Percentiles rank a stretch among this genome's conserved stretches.
Conservation (phyloP, 2,329 filamentous ascomycete species). For the Penicillium freii region DNA sequence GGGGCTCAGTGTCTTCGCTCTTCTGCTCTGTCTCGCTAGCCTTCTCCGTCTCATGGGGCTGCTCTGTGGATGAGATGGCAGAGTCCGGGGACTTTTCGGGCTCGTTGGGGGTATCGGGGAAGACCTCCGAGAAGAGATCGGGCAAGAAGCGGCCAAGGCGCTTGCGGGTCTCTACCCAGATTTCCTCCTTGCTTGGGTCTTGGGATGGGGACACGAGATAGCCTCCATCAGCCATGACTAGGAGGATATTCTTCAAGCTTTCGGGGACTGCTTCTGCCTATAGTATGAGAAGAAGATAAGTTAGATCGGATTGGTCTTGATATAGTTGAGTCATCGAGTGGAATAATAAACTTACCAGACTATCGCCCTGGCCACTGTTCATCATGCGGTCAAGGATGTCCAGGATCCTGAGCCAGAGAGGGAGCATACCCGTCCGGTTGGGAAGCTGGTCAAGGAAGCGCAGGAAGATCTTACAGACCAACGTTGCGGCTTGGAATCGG, state of each 20-base stretch:
- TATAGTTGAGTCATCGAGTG: slow-evolving; percentile 6
- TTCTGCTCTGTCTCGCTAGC: slow-evolving; percentile 13
- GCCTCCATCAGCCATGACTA: slow-evolving; percentile 90
- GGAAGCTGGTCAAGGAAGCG: slow-evolving; percentile 85
- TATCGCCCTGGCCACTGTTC: slow-evolving; percentile 91
- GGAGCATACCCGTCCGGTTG: slow-evolving; percentile 83
- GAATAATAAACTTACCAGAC: slow-evolving; percentile 60
- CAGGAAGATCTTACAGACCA: slow-evolving; percentile 92
- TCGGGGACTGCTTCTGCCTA: slow-evolving; percentile 94
- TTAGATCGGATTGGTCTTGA: not conserved
- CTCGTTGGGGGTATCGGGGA: slow-evolving; percentile 43
- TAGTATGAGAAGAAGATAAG: not conserved
- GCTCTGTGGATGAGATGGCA: slow-evolving; percentile 19
- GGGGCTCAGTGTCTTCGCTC: slow-evolving; percentile 8
- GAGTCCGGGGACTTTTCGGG: slow-evolving; percentile 20
- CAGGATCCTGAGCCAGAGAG: slow-evolving; percentile 88
- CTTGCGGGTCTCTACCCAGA: slow-evolving; percentile 63
- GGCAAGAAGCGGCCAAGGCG: slow-evolving; percentile 61
- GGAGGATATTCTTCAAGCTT: slow-evolving; percentile 89
- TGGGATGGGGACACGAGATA: slow-evolving; percentile 70
- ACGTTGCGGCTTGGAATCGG: slow-evolving; percentile 81
- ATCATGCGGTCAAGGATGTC: slow-evolving; percentile 94
- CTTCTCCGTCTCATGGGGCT: slow-evolving; percentile 18
- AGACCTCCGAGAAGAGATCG: slow-evolving; percentile 58
- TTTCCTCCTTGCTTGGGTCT: slow-evolving; percentile 49